Evolutionary conservation across 2,329 filamentous ascomycete genomes (phyloP).

Genomic region (Sarocladium kiliense): DNA sequence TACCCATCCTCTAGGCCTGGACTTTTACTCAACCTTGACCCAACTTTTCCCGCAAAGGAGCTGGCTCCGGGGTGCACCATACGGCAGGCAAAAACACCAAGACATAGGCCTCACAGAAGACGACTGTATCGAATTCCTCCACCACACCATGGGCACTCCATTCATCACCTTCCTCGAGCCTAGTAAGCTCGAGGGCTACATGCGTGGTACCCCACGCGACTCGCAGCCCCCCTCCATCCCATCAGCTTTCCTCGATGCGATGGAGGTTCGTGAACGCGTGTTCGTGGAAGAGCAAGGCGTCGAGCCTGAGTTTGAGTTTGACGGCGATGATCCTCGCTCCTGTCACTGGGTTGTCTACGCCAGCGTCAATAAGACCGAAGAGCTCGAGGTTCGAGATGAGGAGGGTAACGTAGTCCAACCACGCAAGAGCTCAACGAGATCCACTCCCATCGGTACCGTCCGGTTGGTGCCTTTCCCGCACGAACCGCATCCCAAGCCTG

Average conservation of each 20-base stretch:
- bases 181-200: conserved; percentile 43
- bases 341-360: conserved; percentile 89
- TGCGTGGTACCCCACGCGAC: conserved; percentile 30
- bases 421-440: conserved; percentile 38
- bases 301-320: conserved; percentile 66
- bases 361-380: conserved; percentile 45
- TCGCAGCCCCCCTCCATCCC: conserved; percentile 44
- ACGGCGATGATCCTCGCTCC: conserved; percentile 71
- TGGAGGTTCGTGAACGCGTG: conserved; percentile 56
- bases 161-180: conserved; percentile 45
- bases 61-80: too few relatives aligned
- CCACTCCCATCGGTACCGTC: conserved; percentile 63
- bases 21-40: too few relatives aligned
- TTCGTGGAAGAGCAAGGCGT: conserved; percentile 57
- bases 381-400: conserved; percentile 38
- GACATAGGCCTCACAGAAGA: too few relatives aligned
- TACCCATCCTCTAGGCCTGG: not conserved
- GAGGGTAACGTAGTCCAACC: conserved; percentile 33
- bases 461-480: conserved; percentile 81
- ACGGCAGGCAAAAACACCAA: too few relatives aligned
- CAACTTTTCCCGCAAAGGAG: not conserved
- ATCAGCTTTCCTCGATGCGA: conserved; percentile 55
- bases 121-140: not conserved
- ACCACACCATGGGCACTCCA: conserved; percentile 39
- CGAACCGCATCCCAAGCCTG: conserved; percentile 52